Evolutionary conservation across 805 yeast genomes (phyloP), one percentile per base, ranked within the genome.

Genomic region (Candida piceae): DNA sequence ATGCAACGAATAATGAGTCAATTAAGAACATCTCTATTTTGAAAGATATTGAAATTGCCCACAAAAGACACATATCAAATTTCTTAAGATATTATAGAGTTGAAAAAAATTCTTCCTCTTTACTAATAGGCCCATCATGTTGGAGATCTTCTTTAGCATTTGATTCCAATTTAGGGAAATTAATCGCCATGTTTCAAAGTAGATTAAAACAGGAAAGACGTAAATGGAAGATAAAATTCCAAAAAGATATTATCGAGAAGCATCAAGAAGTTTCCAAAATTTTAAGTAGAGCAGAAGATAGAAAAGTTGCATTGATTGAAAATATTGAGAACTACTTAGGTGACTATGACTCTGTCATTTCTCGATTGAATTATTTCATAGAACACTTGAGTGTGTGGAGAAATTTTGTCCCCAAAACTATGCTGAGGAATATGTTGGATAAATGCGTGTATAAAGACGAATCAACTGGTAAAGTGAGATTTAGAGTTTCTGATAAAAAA

Each of bases 311-410:
- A 4, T 30, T 46, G 16, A 18, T 39, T 2, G 13, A 16, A 31
- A 35, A 44, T 29, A 27, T 55, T n/a, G 49, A 43, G 37, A 32
- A 40, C 1, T 51, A 44, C 32, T 36, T 54, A 13, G 40, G 45
- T 7, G 30, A 37, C 28, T 51, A 45, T 31, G 44, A 44, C 4
- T 17, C 25, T 2, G 40, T 44, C 8, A 21, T 12, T 3, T n/a
- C 19, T 2, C 16, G 18, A 7, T 8, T 48, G 12, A 39, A 20
- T 7, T 28, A 16, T 4, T 50, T 44, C 21, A 18, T 29, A 2
- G 5, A 24, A n/a, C 16, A 29, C 8, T 29, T 45, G 25, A 7
- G 10, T 2, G 11, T n/a, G 7, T 27, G 41, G 10, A 16, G 45
- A 8, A 45, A 46, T 2, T 42, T 54, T 23, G 35, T 50, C 9